Conservation (phyloP, 139 green algal species). For the Coccomyxa sp. region DNA sequence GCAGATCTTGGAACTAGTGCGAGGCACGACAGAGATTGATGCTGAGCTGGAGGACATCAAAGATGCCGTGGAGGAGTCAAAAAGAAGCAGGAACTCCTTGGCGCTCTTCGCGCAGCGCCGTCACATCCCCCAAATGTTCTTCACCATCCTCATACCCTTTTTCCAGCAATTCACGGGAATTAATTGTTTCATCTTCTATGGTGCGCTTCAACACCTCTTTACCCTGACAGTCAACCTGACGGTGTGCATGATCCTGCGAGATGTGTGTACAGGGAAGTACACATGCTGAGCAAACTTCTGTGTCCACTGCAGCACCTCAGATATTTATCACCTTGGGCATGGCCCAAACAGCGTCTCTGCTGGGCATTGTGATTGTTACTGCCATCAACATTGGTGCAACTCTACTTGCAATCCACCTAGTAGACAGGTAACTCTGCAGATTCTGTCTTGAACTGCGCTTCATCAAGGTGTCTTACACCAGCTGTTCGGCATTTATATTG, state of each 20-base stretch:
- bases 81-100: not conserved
- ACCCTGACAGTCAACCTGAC: too few species aligned
- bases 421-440: not conserved
- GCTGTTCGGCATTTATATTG: not conserved
- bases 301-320: not conserved
- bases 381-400: not conserved
- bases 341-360: slow-evolving; percentile 27
- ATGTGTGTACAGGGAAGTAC: too few species aligned
- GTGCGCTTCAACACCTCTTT: not conserved
- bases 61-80: not conserved
- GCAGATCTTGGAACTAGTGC: not conserved
- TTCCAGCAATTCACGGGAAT: slow-evolving; percentile 37
- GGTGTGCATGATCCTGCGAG: too few species aligned
- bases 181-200: slow-evolving; percentile 34
- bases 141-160: not conserved
- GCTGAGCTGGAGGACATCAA: not conserved
- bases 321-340: slow-evolving; percentile 9
- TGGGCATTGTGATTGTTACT: slow-evolving; percentile 54
- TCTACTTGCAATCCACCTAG: not conserved
- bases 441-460: too few species aligned
- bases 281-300: not conserved
- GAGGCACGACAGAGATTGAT: not conserved
- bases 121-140: not conserved
- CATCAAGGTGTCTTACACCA: not conserved
- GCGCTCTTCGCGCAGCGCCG: not conserved